phyloP scores from a whole-genome alignment of 2,329 filamentous ascomycete species.

The Thielaviopsis musarum region DNA sequence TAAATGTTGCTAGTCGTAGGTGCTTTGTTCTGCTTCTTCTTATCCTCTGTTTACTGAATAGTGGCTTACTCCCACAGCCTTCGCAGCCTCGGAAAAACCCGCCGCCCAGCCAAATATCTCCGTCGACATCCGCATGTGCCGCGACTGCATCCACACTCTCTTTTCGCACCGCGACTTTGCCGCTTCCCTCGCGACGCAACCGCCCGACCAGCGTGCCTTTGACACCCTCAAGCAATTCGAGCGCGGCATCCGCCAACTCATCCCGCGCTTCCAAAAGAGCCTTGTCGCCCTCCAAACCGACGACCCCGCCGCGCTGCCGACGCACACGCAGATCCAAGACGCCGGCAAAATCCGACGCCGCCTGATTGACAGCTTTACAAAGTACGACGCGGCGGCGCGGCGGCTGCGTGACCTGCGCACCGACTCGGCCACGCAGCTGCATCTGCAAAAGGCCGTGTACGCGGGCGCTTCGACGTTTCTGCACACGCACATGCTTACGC shows the following conservation, averaged over 20 bases:
- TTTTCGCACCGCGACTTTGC: slow-evolving; percentile 60
- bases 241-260: slow-evolving; percentile 61
- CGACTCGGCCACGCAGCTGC: slow-evolving; percentile 51
- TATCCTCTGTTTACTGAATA: background rate
- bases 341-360: slow-evolving; percentile 81
- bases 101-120: slow-evolving; percentile 33
- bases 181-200: slow-evolving; percentile 48
- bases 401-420: slow-evolving; percentile 66
- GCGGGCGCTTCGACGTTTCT: slow-evolving; percentile 68
- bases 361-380: slow-evolving; percentile 73
- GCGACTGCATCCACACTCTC: slow-evolving; percentile 55
- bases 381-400: slow-evolving; percentile 70
- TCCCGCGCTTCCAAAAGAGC: slow-evolving; percentile 71
- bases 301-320: slow-evolving; percentile 16
- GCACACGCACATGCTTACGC: slow-evolving; percentile 76
- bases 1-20: slow-evolving; percentile 50
- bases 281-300: slow-evolving; percentile 40
- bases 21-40: background rate
- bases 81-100: slow-evolving; percentile 26
- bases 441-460: slow-evolving; percentile 68
- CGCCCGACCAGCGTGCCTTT: slow-evolving; percentile 64
- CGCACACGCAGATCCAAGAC: slow-evolving; percentile 57
- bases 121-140: slow-evolving; percentile 80
- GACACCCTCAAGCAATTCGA: slow-evolving; percentile 76
- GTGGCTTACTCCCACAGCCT: slow-evolving; percentile 13